Percentiles rank a stretch among this genome's conserved stretches.
These are phyloP conservation scores for Guillardia theta DNA, from an alignment of 78 protist species.

Conservation along the genomic window DNA sequence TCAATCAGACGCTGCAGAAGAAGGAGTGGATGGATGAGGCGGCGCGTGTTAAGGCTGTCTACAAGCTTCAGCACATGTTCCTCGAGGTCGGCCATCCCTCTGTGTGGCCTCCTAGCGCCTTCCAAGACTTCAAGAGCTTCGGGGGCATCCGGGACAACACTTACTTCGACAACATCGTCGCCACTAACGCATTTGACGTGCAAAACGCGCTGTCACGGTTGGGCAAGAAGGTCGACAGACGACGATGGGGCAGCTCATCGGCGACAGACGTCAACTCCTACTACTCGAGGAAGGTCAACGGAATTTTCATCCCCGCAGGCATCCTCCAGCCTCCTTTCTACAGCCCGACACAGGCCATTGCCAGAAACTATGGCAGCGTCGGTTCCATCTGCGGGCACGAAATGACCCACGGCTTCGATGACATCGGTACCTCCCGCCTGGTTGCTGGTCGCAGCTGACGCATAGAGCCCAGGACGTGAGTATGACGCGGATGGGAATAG, in stretches of 20 bases:
- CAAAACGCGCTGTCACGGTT: background rate
- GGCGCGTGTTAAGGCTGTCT: background rate
- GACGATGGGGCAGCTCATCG: constrained; percentile 15
- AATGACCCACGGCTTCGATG: constrained; percentile 45
- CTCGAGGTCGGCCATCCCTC: background rate
- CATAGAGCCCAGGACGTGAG: background rate
- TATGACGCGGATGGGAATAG: background rate
- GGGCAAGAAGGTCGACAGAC: background rate
- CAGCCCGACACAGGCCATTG: constrained; percentile 27
- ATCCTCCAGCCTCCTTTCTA: constrained; percentile 45
- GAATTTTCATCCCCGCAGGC: constrained; percentile 36
- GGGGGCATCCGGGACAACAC: background rate
- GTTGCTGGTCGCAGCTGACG: background rate
- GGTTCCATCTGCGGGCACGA: constrained; percentile 37
- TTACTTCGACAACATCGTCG: constrained; percentile 35
- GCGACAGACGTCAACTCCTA: constrained; percentile 32
- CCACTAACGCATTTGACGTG: constrained; percentile 33
- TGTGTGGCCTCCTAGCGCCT: background rate
- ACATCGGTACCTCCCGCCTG: constrained; percentile 13
- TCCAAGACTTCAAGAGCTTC: background rate
- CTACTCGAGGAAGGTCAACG: constrained; percentile 40
- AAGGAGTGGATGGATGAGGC: constrained; percentile 6
- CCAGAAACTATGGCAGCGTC: constrained; percentile 34
- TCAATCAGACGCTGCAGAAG: background rate
- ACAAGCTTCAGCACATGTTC: constrained; percentile 24